phyloP scores from a whole-genome alignment of 106 monocot species.

The Platanthera zijinensis region DNA sequence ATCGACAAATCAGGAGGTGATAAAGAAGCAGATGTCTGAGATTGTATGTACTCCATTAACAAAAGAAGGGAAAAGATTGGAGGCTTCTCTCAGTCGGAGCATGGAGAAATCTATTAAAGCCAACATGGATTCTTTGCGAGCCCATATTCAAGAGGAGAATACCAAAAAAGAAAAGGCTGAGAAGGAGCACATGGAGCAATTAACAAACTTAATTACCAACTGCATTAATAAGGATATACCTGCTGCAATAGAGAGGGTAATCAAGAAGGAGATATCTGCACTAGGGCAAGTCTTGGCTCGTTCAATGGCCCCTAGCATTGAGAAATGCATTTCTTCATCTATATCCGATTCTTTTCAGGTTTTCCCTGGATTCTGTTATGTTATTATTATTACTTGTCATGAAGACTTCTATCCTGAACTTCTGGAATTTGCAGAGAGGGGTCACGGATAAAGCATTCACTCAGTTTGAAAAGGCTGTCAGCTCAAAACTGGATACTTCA shows the following conservation, averaged over 20 bases:
- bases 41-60: constrained; percentile 36
- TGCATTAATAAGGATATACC: constrained; percentile 75
- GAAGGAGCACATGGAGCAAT: constrained; percentile 61
- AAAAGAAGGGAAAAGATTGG: constrained; percentile 82
- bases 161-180: constrained; percentile 75
- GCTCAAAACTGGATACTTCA: constrained; percentile 76
- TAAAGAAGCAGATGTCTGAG: constrained; percentile 71
- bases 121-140: constrained; percentile 74
- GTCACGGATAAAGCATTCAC: constrained; percentile 75
- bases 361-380: background rate
- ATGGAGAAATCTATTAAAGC: constrained; percentile 85
- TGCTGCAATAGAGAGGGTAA: constrained; percentile 51
- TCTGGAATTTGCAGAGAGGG: constrained; percentile 40
- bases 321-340: constrained; percentile 69
- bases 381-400: background rate
- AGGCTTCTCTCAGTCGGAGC: constrained; percentile 63
- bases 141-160: constrained; percentile 69
- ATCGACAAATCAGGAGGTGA: constrained; percentile 54
- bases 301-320: constrained; percentile 55
- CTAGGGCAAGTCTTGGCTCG: constrained; percentile 52
- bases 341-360: constrained; percentile 91
- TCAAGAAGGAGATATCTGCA: constrained; percentile 75
- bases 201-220: constrained; percentile 50
- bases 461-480: constrained; percentile 80
- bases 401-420: background rate